Evolutionary conservation across 2,329 filamentous ascomycete species (phyloP), one percentile per base, ranked within the genome.

Genomic region (Aspergillus sp.): DNA sequence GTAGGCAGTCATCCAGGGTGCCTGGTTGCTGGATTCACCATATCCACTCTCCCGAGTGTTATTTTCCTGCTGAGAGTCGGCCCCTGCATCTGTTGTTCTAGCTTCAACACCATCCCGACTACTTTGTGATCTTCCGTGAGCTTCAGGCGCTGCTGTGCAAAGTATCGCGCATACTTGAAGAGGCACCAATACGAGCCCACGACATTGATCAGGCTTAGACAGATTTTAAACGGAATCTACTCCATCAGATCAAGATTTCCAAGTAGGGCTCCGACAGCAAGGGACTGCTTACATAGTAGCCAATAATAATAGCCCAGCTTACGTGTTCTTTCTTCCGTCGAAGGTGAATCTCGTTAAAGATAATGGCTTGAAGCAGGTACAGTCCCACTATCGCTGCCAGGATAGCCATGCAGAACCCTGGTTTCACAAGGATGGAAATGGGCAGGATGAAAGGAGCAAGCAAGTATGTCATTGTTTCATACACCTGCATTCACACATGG

Each of bases 281-380:
- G 35, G 35, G 12, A n/a, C 15, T 8, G 12, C 61, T 12, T 55
- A 62, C 61, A 61, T 81, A 81, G 64, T 78, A 82, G 3, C 77
- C 53, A 2, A 74, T 17, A 14, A 71, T 67, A 4, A 77, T 69
- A 7, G 66, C 65, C 67, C 70, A 77, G 40, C 68, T 68, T 11
- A 81, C 68, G 37, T 74, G 72, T 65, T 80, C 78, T 6, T 77
- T 76, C 53, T 80, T 78, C 33, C 68, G 59, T 9, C 79, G 75
- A 2, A 81, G 70, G 55, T 82, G 79, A 1, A 81, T 62, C 63
- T 79, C 77, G 64, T 82, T 82, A 70, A 82, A 82, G 43, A 81
- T 70, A 11, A 77, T 60, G 47, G 73, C 73, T 64, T 78, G 77
- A 62, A 77, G 39, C 45, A 77, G 64, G 57, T 82, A 81, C 65